Conservation (phyloP, 2,329 filamentous ascomycete genomes). For the Fusarium oxysporum region DNA sequence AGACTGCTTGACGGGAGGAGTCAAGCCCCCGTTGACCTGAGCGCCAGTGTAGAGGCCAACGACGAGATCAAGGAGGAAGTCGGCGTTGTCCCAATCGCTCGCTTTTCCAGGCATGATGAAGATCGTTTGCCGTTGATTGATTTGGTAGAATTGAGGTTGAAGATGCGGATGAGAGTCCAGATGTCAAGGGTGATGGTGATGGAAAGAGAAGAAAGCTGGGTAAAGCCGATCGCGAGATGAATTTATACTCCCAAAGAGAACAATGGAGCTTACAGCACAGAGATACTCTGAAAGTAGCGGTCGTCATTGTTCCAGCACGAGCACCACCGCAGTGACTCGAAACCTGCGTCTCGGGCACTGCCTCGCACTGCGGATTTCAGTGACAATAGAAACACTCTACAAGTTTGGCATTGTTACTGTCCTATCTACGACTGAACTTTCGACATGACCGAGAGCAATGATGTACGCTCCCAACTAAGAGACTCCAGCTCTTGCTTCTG, state of each 20-base stretch:
- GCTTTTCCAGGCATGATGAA: conserved; percentile 37
- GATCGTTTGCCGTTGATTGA: background rate
- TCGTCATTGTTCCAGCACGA: background rate
- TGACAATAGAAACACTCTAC: background rate
- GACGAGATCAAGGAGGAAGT: conserved; percentile 50
- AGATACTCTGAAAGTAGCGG: background rate
- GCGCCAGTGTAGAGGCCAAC: conserved; percentile 50
- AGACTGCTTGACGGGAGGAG: conserved; percentile 43
- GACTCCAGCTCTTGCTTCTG: background rate
- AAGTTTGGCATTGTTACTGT: background rate
- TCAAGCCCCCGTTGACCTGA: conserved; percentile 45
- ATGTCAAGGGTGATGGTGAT: background rate
- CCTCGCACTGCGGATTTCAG: background rate
- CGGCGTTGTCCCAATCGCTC: conserved; percentile 49
- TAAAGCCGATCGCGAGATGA: background rate
- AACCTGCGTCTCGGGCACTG: background rate
- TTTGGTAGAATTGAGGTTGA: background rate
- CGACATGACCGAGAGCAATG: background rate
- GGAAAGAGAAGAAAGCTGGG: background rate
- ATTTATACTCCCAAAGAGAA: conserved; percentile 4
- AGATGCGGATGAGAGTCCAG: background rate
- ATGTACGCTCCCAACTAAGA: background rate
- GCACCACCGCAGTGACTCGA: background rate
- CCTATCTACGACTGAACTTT: background rate
- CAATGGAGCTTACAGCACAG: background rate